phyloP scores from a whole-genome alignment of 169 alveolate species.

The Babesia sp. region DNA sequence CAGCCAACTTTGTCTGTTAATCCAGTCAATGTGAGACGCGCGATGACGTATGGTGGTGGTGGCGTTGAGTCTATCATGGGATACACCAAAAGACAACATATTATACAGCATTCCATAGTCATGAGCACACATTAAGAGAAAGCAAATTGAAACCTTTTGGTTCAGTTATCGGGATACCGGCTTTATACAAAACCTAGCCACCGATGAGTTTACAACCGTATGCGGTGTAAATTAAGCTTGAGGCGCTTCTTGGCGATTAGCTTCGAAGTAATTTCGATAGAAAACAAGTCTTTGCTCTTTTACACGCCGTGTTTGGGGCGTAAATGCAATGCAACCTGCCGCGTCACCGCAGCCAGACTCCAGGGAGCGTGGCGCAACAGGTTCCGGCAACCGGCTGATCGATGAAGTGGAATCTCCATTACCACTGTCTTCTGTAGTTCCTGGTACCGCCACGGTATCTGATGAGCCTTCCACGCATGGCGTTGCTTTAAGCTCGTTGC shows the following conservation, averaged over 20 bases:
- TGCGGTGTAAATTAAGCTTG: not conserved
- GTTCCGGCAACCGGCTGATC: not conserved
- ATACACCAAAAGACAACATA: not conserved
- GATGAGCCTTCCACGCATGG: not conserved
- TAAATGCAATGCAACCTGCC: not conserved
- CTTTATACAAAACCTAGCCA: not conserved
- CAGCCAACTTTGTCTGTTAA: not conserved
- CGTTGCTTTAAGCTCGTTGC: not conserved
- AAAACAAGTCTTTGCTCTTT: slow-evolving; percentile 24
- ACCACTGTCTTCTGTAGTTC: not conserved
- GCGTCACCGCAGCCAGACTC: not conserved
- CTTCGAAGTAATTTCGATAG: slow-evolving; percentile 52
- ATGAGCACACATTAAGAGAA: too few species aligned
- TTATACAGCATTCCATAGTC: too few species aligned
- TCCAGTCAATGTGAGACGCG: not conserved
- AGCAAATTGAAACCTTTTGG: not conserved
- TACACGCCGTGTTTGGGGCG: slow-evolving; percentile 13
- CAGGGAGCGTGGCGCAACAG: not conserved
- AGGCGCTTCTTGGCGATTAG: not conserved
- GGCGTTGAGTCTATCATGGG: not conserved
- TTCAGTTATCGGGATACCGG: not conserved
- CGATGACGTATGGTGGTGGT: not conserved
- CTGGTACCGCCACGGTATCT: not conserved
- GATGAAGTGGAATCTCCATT: not conserved
- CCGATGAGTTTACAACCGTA: slow-evolving; percentile 1